These are phyloP conservation scores for Fusarium praegraminearum DNA, from an alignment of 2,329 filamentous ascomycete species.

Conservation along the genomic window DNA sequence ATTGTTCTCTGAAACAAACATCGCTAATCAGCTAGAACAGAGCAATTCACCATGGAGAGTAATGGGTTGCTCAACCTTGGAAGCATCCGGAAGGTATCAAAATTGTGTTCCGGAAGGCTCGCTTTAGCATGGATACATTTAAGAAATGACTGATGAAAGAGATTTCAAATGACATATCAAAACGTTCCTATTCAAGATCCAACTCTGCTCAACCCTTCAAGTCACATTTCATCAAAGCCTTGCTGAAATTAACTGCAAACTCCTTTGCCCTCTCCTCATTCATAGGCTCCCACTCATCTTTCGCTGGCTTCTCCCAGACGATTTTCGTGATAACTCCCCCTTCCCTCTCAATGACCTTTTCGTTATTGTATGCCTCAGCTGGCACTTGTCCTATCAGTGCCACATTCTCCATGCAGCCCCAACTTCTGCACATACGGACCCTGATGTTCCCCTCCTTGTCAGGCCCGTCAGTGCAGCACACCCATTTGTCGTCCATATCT, in stretches of 20 bases:
- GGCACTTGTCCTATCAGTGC: constrained; percentile 12
- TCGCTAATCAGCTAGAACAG: not conserved
- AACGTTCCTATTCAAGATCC: not conserved
- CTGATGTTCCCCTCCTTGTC: constrained; percentile 13
- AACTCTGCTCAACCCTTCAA: not conserved
- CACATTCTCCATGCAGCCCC: constrained; percentile 13
- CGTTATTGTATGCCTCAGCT: not conserved
- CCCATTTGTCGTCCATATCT: constrained; percentile 35
- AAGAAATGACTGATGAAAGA: not conserved
- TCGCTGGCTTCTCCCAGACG: constrained; percentile 6
- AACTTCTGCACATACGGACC: constrained; percentile 27
- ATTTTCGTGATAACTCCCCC: constrained; percentile 29
- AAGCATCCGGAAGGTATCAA: not conserved
- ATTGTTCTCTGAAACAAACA: not conserved
- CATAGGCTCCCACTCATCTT: constrained; percentile 8
- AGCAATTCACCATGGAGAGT: no score
- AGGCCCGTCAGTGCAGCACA: constrained; percentile 10
- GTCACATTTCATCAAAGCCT: not conserved
- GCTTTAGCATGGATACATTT: not conserved
- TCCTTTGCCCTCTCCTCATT: constrained; percentile 8
- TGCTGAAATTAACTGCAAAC: constrained; percentile 9
- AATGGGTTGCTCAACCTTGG: not conserved
- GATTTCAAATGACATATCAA: not conserved
- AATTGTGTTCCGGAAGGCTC: not conserved
- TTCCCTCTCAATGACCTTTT: not conserved